These are phyloP conservation scores for Alternaria infectoria DNA, from an alignment of 2,329 filamentous ascomycete genomes.

Conservation along the genomic window DNA sequence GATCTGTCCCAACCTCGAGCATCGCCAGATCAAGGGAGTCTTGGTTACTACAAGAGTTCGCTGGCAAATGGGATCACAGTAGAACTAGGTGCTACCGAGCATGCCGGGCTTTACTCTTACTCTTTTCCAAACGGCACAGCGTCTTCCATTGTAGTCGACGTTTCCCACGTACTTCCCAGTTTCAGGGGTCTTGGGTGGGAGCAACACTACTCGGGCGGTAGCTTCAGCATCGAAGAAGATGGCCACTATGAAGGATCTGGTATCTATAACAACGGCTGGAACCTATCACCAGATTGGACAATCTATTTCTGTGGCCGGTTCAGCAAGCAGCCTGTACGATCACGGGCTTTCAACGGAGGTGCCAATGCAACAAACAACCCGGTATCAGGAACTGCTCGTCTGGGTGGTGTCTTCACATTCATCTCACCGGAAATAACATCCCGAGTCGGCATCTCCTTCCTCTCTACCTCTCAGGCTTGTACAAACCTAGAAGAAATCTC, in stretches of 20 bases:
- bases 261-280: slow-evolving; percentile 72
- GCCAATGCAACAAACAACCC: slow-evolving; percentile 16
- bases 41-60: slow-evolving; percentile 68
- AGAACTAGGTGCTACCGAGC: slow-evolving; percentile 64
- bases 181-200: slow-evolving; percentile 65
- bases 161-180: slow-evolving; percentile 68
- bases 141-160: slow-evolving; percentile 64
- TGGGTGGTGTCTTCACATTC: slow-evolving; percentile 63
- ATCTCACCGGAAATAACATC: slow-evolving; percentile 56
- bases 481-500: slow-evolving; percentile 65
- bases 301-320: slow-evolving; percentile 71
- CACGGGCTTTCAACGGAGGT: slow-evolving; percentile 41
- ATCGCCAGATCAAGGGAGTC: slow-evolving; percentile 58
- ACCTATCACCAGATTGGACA: slow-evolving; percentile 65
- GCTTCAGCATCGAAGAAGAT: slow-evolving; percentile 59
- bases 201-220: slow-evolving; percentile 68
- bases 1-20: slow-evolving; percentile 62
- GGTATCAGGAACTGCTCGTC: slow-evolving; percentile 31
- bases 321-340: slow-evolving; percentile 45
- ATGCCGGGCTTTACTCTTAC: slow-evolving; percentile 66
- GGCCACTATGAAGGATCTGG: slow-evolving; percentile 66
- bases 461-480: slow-evolving; percentile 68
- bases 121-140: slow-evolving; percentile 56
- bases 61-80: slow-evolving; percentile 62
- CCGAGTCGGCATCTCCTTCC: slow-evolving; percentile 71